These are phyloP conservation scores for Marsdenia floribunda DNA, from an alignment of 257 asterid genomes.

Conservation along the genomic window DNA sequence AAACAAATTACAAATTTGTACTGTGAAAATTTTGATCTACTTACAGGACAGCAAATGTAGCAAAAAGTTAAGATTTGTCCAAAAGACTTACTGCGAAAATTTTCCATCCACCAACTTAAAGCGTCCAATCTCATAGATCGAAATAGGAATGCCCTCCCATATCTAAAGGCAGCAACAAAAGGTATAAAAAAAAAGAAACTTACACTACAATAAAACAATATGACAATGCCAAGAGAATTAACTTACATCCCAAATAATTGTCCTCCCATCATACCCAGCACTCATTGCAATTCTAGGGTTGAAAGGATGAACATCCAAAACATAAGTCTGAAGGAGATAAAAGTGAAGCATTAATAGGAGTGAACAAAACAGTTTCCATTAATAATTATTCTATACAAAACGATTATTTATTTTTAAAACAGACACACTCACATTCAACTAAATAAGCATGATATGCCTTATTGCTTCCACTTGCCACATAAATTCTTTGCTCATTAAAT, in stretches of 20 bases:
- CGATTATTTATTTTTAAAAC: too few species aligned
- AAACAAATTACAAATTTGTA: not conserved
- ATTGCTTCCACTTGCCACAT: not conserved
- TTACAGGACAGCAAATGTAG: not conserved
- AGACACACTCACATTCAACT: too few species aligned
- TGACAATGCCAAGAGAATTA: constrained; percentile 14
- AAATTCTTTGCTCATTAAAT: not conserved
- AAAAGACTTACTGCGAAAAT: constrained; percentile 83
- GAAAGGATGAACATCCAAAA: constrained; percentile 97
- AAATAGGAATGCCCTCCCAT: constrained; percentile 94
- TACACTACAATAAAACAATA: not conserved
- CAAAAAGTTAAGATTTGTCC: not conserved
- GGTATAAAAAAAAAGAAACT: constrained; percentile 1
- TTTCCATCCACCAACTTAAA: constrained; percentile 94
- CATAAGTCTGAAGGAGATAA: constrained; percentile 69
- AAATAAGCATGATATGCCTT: not conserved
- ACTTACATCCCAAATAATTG: constrained; percentile 98
- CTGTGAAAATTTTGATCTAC: not conserved
- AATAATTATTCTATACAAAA: too few species aligned
- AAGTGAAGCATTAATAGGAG: constrained; percentile 6
- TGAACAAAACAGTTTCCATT: not conserved
- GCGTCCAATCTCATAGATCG: constrained; percentile 76
- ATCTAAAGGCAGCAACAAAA: constrained; percentile 42
- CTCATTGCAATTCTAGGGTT: constrained; percentile 99
- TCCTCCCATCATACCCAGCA: constrained; percentile 99